Evolutionary conservation across 257 asterid genomes (phyloP), one percentile per base, ranked within the genome.

Genomic region (Solanum chilense): DNA sequence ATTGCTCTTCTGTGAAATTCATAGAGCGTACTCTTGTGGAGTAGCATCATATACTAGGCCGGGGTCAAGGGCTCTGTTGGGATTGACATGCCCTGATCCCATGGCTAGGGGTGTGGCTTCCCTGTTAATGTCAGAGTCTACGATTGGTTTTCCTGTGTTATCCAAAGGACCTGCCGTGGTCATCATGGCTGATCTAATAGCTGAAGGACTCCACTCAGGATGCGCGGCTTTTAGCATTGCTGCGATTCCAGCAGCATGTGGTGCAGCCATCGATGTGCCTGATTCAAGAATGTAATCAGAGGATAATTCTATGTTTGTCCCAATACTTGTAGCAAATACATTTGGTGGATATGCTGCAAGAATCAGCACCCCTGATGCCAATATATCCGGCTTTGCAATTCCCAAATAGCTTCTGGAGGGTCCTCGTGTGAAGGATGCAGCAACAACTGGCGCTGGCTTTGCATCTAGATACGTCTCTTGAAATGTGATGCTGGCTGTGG

Each of bases 81-180:
- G 91, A 81, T 85, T 41, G 8, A 89, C 78, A 5, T 84, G 90
- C 21, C 91, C 90, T 15, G 90, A 83, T 23, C 90, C 91, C 85
- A 87, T 85, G 42, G 35, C 87, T 4, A 89, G 87, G 33, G 88
- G 90, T 13, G 89, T 49, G 69, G 90, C 90, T 2, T 33, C 74
- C 45, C 20, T 9, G 68, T 45, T 45, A 41, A 12, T 10, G 87
- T 85, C 87, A 7, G 62, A 77, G 64, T 69, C 87, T 85, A 20
- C 47, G 42, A 85, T 85, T 29, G 83, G 87, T 45, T 85, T 85
- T 14, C 47, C 20, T 12, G 87, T 86, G 47, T 86, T 89, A 23
- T 86, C 91, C 7, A 83, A 49, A 8, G 71, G 44, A 37, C 56
- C 31, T 2, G 88, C 89, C 2, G 89, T 89, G 35, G 91, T 89